Evolutionary conservation across 2,329 filamentous ascomycete genomes (phyloP).

Genomic region (Lachnellula subtilissima): DNA sequence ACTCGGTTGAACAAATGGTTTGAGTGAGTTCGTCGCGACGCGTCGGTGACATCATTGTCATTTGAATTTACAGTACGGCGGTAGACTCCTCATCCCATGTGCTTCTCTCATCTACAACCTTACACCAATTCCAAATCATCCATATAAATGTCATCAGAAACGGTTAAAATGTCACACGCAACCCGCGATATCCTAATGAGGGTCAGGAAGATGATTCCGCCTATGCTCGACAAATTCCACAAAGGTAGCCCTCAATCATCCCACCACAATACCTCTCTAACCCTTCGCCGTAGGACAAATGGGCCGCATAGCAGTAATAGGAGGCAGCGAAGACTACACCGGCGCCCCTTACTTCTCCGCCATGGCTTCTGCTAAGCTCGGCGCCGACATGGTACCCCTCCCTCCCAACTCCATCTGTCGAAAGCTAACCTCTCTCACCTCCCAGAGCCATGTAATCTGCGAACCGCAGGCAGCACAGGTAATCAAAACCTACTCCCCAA

Average conservation of each 20-base stretch:
- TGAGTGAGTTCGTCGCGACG: too few species aligned
- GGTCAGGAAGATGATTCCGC: constrained; percentile 86
- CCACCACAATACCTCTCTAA: not conserved
- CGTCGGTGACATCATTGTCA: too few species aligned
- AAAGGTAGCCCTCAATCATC: constrained; percentile 60
- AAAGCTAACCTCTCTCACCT: constrained; percentile 2
- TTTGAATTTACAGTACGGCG: too few species aligned
- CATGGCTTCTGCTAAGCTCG: constrained; percentile 88
- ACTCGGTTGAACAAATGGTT: too few species aligned
- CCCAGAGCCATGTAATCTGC: constrained; percentile 87
- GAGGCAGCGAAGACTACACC: constrained; percentile 93
- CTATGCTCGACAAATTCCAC: constrained; percentile 92
- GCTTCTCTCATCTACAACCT: not conserved
- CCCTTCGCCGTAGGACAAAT: constrained; percentile 63
- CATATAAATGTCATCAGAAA: constrained; percentile 25
- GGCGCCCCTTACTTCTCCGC: constrained; percentile 97
- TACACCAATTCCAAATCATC: not conserved
- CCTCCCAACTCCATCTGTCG: not conserved
- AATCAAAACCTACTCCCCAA: constrained; percentile 97
- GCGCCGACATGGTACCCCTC: constrained; percentile 74
- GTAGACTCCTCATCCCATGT: too few species aligned
- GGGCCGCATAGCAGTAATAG: constrained; percentile 87
- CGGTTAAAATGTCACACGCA: constrained; percentile 55
- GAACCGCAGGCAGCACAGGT: constrained; percentile 80
- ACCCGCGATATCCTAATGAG: constrained; percentile 74